Conservation (phyloP, 2,329 filamentous ascomycete genomes). For the Ceratocystis eucalypticola region DNA sequence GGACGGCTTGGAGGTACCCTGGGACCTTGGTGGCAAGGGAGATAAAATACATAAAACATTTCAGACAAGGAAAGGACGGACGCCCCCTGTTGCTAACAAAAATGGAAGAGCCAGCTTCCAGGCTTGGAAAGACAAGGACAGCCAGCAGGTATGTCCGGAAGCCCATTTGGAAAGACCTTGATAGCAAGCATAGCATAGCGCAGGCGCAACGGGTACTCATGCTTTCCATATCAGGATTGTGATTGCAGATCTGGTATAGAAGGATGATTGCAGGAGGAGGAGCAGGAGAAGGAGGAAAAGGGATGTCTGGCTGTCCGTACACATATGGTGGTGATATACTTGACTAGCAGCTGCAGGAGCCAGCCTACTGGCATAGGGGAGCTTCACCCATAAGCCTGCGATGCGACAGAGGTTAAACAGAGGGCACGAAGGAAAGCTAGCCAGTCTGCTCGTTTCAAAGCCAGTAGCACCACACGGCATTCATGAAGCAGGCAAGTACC, state of each 20-base stretch:
- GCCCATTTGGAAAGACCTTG: background rate
- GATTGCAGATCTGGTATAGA: background rate
- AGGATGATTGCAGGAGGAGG: background rate
- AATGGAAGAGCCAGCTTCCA: background rate
- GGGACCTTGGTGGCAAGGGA: background rate
- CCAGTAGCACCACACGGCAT: too few relatives aligned
- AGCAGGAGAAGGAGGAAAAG: background rate
- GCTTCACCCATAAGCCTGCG: background rate
- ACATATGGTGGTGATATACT: background rate
- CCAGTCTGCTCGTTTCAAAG: background rate
- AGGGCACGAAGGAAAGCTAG: background rate
- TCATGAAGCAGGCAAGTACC: background rate
- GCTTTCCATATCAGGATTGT: background rate
- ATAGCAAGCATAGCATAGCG: background rate
- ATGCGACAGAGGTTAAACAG: background rate
- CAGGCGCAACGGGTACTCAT: background rate
- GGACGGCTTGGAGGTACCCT: background rate
- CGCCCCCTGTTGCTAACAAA: background rate
- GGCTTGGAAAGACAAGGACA: background rate
- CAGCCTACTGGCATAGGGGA: background rate
- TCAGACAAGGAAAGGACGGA: background rate
- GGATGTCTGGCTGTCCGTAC: background rate
- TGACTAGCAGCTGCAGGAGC: background rate
- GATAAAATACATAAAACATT: slow-evolving; percentile 1
- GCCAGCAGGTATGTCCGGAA: background rate